Evolutionary conservation across 2,329 filamentous ascomycete species (phyloP).

Genomic region (Teratosphaeria epicoccoides): DNA sequence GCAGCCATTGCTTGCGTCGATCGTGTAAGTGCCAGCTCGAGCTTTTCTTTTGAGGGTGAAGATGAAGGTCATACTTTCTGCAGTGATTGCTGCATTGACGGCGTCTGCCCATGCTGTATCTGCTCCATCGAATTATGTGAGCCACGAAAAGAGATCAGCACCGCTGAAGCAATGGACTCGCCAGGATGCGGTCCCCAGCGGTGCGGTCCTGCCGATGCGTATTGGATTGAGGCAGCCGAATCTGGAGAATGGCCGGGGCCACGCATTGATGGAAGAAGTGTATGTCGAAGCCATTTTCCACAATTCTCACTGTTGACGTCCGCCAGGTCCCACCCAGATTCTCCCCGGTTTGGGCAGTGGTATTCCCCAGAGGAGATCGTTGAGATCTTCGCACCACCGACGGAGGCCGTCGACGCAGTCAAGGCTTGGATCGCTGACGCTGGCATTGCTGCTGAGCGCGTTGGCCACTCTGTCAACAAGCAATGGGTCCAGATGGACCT

Average conservation of each 20-base stretch:
- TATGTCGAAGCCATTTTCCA: constrained; percentile 32
- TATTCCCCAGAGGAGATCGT: constrained; percentile 34
- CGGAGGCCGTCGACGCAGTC: constrained; percentile 40
- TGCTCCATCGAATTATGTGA: constrained; percentile 9
- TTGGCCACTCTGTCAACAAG: constrained; percentile 41
- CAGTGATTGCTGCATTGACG: background rate
- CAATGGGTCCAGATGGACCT: constrained; percentile 44
- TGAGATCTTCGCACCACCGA: constrained; percentile 27
- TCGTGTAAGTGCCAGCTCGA: background rate
- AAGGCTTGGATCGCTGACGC: constrained; percentile 42
- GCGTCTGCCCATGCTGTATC: background rate
- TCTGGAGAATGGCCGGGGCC: constrained; percentile 20
- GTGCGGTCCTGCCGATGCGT: constrained; percentile 23
- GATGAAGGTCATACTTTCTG: background rate
- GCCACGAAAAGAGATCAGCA: constrained; percentile 22
- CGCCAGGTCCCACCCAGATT: background rate
- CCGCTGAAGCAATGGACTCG: constrained; percentile 13
- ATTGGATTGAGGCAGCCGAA: constrained; percentile 25
- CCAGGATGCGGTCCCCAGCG: constrained; percentile 14
- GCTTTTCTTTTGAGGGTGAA: background rate
- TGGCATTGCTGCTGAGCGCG: constrained; percentile 39
- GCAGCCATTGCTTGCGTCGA: background rate
- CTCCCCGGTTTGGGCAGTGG: constrained; percentile 13
- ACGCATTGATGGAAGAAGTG: constrained; percentile 27
- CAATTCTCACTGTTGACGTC: background rate